Evolutionary conservation across 78 protist genomes (phyloP), one percentile per base, ranked within the genome.

Genomic region (Dictyostelium capitatum): DNA sequence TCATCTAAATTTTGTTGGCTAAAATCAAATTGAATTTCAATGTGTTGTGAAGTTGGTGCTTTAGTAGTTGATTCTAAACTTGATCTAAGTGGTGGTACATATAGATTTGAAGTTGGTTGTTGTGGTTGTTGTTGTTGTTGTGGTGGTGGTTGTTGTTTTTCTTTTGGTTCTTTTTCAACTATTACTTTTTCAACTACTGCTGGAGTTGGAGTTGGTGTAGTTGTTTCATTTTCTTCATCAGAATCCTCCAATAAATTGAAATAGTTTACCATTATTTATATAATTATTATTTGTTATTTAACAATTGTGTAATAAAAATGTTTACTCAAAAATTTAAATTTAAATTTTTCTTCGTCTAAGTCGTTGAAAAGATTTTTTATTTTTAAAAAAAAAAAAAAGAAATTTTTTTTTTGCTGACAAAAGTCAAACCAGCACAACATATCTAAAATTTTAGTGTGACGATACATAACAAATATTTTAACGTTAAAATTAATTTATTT

Each of bases 241-340:
- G 78, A 82, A 28, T 87, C 69, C 5, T 74, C 67, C 11, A 87
- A 25, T 64, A 87, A 51, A 23, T 74, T 87, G 67, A 87, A 87
- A 64, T 87, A 87, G 41, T 87, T 87, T 14, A 47, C 73, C 83
- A 77, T 87, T 59, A 43, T 72, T 20, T 30, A 3, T 50, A 12
- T 69, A 69, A 37, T 37, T 37, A 37, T 37, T 37, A 2, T 37
- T 37, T 37, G 43, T n/a, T 67, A 12, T 67, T 17, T 67, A 23
- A n/a, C 5, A 43, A 8, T 48, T 48, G 8, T 48, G 8, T 48
- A 48, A 48, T 48, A n/a, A n/a, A n/a, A n/a, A n/a, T n/a, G n/a
- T n/a, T n/a, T n/a, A n/a, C n/a, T n/a, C n/a, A n/a, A n/a, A n/a
- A n/a, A n/a, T n/a, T n/a, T n/a, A n/a, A n/a, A n/a, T n/a, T n/a